Evolutionary conservation across 2,329 filamentous ascomycete species (phyloP).

Genomic region (Apiospora saccharicola): DNA sequence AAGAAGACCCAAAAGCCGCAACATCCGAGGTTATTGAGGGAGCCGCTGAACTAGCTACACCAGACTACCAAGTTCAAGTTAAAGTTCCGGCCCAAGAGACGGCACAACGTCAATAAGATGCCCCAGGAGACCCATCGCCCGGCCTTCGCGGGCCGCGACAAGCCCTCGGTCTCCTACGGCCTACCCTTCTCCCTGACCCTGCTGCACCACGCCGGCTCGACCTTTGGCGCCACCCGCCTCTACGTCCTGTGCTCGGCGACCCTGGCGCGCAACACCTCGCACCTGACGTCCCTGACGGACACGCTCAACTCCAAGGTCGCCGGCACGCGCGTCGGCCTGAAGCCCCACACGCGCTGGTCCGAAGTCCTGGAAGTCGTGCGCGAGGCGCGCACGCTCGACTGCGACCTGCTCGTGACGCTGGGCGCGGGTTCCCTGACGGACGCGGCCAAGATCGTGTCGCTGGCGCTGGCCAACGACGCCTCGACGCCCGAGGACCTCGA

Average conservation of each 20-base stretch:
- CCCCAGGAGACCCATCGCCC: conserved; percentile 31
- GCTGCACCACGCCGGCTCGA: conserved; percentile 49
- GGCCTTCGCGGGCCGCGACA: conserved; percentile 33
- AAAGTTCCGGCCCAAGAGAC: not conserved
- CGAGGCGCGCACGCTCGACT: conserved; percentile 46
- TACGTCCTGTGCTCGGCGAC: conserved; percentile 61
- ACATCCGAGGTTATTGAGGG: conserved; percentile 1
- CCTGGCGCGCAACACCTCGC: conserved; percentile 54
- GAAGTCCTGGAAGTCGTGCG: conserved; percentile 57
- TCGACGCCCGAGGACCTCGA: conserved; percentile 47
- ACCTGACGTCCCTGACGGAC: conserved; percentile 49
- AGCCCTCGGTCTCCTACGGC: conserved; percentile 52
- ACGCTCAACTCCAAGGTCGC: conserved; percentile 52
- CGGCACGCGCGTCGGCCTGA: conserved; percentile 58
- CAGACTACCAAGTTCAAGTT: not conserved
- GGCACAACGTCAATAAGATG: not conserved
- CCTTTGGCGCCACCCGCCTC: conserved; percentile 52
- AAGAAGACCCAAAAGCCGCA: not conserved
- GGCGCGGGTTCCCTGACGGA: conserved; percentile 65
- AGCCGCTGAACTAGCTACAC: not conserved
- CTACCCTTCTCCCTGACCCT: conserved; percentile 53
- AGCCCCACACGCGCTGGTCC: conserved; percentile 60
- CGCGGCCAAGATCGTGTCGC: conserved; percentile 59
- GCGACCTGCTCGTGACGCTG: conserved; percentile 61
- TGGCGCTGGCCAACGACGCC: conserved; percentile 58